Evolutionary conservation across 352 stramenopile genomes (phyloP), one percentile per base, ranked within the genome.

Genomic region (Phytophthora brassicae): DNA sequence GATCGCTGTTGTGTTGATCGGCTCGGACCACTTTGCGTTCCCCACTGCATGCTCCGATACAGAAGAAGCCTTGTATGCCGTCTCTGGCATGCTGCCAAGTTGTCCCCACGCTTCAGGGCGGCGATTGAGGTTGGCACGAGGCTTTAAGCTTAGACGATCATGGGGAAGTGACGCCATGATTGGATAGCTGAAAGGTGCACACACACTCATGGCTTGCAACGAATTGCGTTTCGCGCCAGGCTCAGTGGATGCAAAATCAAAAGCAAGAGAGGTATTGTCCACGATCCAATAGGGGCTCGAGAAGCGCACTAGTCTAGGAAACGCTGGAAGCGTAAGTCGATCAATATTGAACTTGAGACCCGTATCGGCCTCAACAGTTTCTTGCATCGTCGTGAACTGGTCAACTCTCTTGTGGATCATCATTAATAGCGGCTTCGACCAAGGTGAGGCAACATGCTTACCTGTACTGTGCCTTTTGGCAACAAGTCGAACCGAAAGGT

Each of bases 341-440:
- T 95, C 84, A 16, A 92, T 68, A 29, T 84, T 89, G 35, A 95
- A 88, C 14, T 74, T 57, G 28, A 92, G 55, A 22, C 84, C 82
- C 23, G 54, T 56, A 8, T 76, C 79, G 6, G 86, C 56, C 29
- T 81, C 56, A 20, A 92, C 70, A 17, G 55, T 63, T 68, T 95
- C 83, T 29, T 71, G 68, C 2, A 66, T 66, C 23, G 84, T 91
- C n/a, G 76, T 84, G 58, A 95, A 95, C 14, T 86, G 79, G 13
- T 94, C 80, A 1, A 90, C 65, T 24, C 73, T 64, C 14, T 77
- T 75, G 49, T 94, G 84, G 35, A 94, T 87, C 38, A 86, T 88
- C 83, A 95, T 93, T 48, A 95, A 43, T 53, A 92, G 64, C n/a
- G 86, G 78, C 64, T 90, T 92, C 5, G 84, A 95, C 86, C 86